phyloP scores from a whole-genome alignment of 1,284 basidiomycete genomes.

The Athelia psychrophila region DNA sequence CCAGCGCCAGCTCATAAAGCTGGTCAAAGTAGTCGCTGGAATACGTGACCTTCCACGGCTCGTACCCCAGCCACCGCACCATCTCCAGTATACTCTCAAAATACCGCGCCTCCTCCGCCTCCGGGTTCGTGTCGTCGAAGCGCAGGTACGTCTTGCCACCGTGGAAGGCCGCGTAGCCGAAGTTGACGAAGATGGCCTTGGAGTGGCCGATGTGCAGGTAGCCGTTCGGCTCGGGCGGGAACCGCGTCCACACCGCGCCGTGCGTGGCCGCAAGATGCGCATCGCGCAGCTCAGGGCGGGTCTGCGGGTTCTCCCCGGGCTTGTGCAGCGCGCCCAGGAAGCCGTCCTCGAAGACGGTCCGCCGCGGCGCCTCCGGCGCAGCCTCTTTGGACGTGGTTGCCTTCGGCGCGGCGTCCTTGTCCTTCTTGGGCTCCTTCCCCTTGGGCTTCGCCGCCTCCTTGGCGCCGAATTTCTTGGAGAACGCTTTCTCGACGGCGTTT shows the following conservation, averaged over 20 bases:
- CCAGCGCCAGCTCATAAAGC: slow-evolving; percentile 88
- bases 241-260: slow-evolving; percentile 91
- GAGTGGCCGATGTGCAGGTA: slow-evolving; percentile 97
- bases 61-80: slow-evolving; percentile 95
- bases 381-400: slow-evolving; percentile 25
- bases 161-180: slow-evolving; percentile 94
- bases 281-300: slow-evolving; percentile 74
- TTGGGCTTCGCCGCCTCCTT: slow-evolving; percentile 61
- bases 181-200: slow-evolving; percentile 98
- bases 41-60: slow-evolving; percentile 99
- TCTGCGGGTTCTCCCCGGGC: slow-evolving; percentile 93
- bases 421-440: slow-evolving; percentile 68
- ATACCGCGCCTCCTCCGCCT: slow-evolving; percentile 94
- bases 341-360: slow-evolving; percentile 90
- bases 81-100: slow-evolving; percentile 97
- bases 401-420: slow-evolving; percentile 28
- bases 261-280: slow-evolving; percentile 82
- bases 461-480: slow-evolving; percentile 76
- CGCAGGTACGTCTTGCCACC: slow-evolving; percentile 91
- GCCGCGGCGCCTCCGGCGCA: slow-evolving; percentile 42
- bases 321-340: slow-evolving; percentile 94
- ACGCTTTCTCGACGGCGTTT: slow-evolving; percentile 78
- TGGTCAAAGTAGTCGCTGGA: slow-evolving; percentile 96
- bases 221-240: slow-evolving; percentile 98
- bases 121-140: slow-evolving; percentile 98